Conservation (phyloP, 768 basidiomycete genomes). For the Astraeus odoratus region DNA sequence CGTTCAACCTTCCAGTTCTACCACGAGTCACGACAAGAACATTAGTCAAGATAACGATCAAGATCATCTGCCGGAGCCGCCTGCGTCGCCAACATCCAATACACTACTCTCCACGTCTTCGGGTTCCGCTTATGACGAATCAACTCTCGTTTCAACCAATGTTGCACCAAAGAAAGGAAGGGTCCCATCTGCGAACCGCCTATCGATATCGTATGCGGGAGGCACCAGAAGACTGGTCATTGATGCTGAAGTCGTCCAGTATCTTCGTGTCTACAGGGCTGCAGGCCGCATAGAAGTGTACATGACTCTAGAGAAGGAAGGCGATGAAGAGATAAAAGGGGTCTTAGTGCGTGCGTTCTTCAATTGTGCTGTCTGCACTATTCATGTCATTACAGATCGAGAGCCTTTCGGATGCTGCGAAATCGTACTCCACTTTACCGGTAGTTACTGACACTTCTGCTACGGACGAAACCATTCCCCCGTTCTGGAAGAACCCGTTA, state of each 20-base stretch:
- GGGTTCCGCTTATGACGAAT: constrained; percentile 39
- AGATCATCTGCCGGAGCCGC: constrained; percentile 54
- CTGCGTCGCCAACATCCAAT: constrained; percentile 49
- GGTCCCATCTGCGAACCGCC: constrained; percentile 67
- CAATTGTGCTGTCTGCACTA: constrained; percentile 2
- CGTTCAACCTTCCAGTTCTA: constrained; percentile 16
- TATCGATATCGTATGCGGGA: constrained; percentile 95
- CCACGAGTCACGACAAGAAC: constrained; percentile 13
- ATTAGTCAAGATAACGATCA: constrained; percentile 16
- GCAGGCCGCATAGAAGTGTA: constrained; percentile 83
- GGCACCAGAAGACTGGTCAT: constrained; percentile 83
- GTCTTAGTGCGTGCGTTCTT: constrained; percentile 52
- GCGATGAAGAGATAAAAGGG: constrained; percentile 56
- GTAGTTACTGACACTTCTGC: constrained; percentile 35
- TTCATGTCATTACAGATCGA: constrained; percentile 50
- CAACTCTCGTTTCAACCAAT: constrained; percentile 27
- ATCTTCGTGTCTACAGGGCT: constrained; percentile 69
- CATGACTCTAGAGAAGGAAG: constrained; percentile 52
- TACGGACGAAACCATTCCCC: constrained; percentile 62
- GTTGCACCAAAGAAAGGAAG: constrained; percentile 30
- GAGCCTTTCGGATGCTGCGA: constrained; percentile 61
- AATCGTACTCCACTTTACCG: constrained; percentile 60
- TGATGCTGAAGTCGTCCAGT: constrained; percentile 81
- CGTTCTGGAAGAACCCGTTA: constrained; percentile 49
- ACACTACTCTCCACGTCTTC: constrained; percentile 32